Percentiles rank a stretch among this genome's conserved stretches.
Conservation (phyloP, 192 early-diverging fungal genomes). For the Coemansia sp. region DNA sequence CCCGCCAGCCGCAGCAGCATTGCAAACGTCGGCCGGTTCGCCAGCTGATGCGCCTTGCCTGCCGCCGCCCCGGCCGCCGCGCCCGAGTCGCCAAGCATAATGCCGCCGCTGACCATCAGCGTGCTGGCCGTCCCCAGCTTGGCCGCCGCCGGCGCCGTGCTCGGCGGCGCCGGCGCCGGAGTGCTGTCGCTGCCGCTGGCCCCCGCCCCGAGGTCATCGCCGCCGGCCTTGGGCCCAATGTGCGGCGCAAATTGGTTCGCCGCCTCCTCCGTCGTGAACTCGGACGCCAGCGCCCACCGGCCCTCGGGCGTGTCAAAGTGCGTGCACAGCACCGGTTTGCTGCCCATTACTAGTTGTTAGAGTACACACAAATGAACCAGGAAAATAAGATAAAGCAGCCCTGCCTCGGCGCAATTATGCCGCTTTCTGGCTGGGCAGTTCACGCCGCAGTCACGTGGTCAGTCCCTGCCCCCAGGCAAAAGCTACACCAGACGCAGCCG, state of each 20-base stretch:
- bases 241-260: slow-evolving; percentile 46
- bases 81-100: slow-evolving; percentile 21
- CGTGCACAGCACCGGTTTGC: slow-evolving; percentile 1
- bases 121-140: slow-evolving; percentile 26
- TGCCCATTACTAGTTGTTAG: background rate
- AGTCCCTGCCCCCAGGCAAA: too few relatives aligned
- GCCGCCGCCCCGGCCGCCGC: background rate
- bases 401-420: too few relatives aligned
- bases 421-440: too few relatives aligned
- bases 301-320: slow-evolving; percentile 49
- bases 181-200: slow-evolving; percentile 7
- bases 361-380: background rate
- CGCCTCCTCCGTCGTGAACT: slow-evolving; percentile 42
- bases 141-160: background rate
- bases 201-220: slow-evolving; percentile 33
- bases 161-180: background rate
- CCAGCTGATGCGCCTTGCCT: slow-evolving; percentile 1
- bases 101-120: slow-evolving; percentile 24
- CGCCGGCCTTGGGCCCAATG: slow-evolving; percentile 18
- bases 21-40: slow-evolving; percentile 35
- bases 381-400: too few relatives aligned
- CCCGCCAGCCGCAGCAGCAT: slow-evolving; percentile 10
- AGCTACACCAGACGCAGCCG: too few relatives aligned
- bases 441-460: too few relatives aligned
- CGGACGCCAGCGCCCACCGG: slow-evolving; percentile 33